Base-by-base conservation (phyloP, 108 stramenopile species). In the Asterionellopsis glacialis region DNA sequence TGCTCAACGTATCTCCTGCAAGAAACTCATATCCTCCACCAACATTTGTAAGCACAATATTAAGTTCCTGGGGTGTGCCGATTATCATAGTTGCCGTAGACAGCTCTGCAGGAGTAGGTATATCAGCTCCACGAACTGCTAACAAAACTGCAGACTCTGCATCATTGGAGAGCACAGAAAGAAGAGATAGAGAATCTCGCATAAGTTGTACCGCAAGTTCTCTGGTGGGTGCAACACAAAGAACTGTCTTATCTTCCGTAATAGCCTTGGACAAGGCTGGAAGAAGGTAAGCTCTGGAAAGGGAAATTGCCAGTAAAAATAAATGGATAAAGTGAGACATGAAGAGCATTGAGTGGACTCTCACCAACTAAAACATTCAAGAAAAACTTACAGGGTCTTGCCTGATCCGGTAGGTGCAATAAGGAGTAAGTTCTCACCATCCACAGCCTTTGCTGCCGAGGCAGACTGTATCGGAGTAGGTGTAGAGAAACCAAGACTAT, bases 391-490 rank as follows among this genome's bases (percentile, higher is more conserved):
- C 23, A 77, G 51, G 2, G 76, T 77, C 50, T 77, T 77, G 0
- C 76, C 76, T 24, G 57, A 60, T 10, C 76, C 76, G 1, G 76
- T 77, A n/a, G 72, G 57, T 16, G 76, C 76, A 60, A 81, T 79
- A 13, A 75, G 39, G n/a, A 75, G 28, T 42, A 75, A 40, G 28
- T 73, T 69, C 16, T 76, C 72, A 16, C 53, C 72, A 11, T 65
- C 52, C 12, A 14, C 10, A 0, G 80, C 72, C 23, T 59, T 61
- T 41, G 18, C 11, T 4, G 72, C 68, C 10, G 80, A 81, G 44
- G 51, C 57, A 39, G 28, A 49, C 60, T 81, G 80, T 44, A 81
- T 81, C 22, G 80, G 80, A 14, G 80, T 81, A 11, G 80, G 80
- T 0, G 69, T 63, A 15, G 61, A 53, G 38, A 59, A 81, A 48